Conservation (phyloP, 306 rosid genomes). For the Styphnolobium japonicum region DNA sequence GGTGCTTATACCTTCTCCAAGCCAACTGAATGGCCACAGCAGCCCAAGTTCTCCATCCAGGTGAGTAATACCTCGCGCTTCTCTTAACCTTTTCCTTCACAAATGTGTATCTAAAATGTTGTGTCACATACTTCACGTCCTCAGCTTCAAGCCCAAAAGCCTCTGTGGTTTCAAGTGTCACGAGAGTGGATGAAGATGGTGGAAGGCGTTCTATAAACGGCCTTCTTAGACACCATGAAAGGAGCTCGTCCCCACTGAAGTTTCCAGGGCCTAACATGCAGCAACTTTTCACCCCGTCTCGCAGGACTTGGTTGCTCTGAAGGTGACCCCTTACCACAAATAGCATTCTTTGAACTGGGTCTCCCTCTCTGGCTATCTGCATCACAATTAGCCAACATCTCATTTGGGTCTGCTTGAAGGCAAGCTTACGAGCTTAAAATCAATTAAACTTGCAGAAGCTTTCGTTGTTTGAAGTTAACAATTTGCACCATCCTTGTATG, state of each 20-base stretch:
- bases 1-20: conserved; percentile 78
- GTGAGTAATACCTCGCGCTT: conserved; percentile 89
- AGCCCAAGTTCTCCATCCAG: conserved; percentile 98
- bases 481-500: background rate
- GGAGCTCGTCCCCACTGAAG: conserved; percentile 90
- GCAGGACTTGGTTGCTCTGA: conserved; percentile 78
- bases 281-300: conserved; percentile 87
- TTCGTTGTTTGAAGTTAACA: background rate
- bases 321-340: conserved; percentile 95
- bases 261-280: conserved; percentile 96
- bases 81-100: conserved; percentile 86
- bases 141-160: conserved; percentile 82
- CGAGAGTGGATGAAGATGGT: conserved; percentile 67
- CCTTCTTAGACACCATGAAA: conserved; percentile 83
- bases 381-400: background rate
- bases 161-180: conserved; percentile 79
- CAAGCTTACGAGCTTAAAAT: too few species aligned
- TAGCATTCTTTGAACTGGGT: conserved; percentile 90
- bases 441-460: too few species aligned
- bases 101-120: conserved; percentile 90
- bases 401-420: too few species aligned
- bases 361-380: conserved; percentile 82
- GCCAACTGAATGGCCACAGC: conserved; percentile 92
- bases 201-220: conserved; percentile 83
- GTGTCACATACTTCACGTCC: conserved; percentile 89